Evolutionary conservation across 352 stramenopile genomes (phyloP).

Genomic region (Phytophthora tubulina): DNA sequence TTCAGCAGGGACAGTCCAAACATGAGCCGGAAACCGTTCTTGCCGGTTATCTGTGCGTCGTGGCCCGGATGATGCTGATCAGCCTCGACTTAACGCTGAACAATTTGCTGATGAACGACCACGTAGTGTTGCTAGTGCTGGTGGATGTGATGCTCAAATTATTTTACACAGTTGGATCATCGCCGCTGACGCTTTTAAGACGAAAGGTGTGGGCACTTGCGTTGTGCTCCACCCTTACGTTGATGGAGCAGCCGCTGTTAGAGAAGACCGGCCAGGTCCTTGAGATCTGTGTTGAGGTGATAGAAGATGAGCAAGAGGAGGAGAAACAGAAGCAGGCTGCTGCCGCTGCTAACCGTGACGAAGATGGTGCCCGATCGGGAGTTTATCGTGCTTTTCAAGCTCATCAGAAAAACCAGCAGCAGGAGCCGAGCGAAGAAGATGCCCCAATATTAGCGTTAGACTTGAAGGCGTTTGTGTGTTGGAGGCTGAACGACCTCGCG

Average conservation of each 20-base stretch:
- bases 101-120: conserved; percentile 54
- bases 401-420: conserved; percentile 43
- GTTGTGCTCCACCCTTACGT: conserved; percentile 54
- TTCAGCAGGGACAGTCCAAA: conserved; percentile 45
- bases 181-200: conserved; percentile 61
- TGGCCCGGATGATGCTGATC: conserved; percentile 61
- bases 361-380: conserved; percentile 28
- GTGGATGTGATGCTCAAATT: conserved; percentile 74
- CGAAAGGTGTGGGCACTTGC: conserved; percentile 79
- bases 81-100: conserved; percentile 59
- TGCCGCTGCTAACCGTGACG: conserved; percentile 12
- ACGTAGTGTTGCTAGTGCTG: conserved; percentile 46
- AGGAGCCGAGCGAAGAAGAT: conserved; percentile 45
- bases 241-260: conserved; percentile 52
- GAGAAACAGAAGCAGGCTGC: conserved; percentile 29
- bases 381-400: conserved; percentile 68
- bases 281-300: conserved; percentile 70
- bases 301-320: conserved; percentile 71
- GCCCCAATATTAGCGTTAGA: conserved; percentile 47
- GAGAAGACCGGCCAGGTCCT: conserved; percentile 75
- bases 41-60: conserved; percentile 67
- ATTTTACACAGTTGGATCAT: conserved; percentile 76
- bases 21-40: conserved; percentile 70
- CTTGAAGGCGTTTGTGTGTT: conserved; percentile 54
- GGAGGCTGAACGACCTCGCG: conserved; percentile 54